Base-by-base conservation (phyloP, 306 rosid species). In the Malus fusca region DNA sequence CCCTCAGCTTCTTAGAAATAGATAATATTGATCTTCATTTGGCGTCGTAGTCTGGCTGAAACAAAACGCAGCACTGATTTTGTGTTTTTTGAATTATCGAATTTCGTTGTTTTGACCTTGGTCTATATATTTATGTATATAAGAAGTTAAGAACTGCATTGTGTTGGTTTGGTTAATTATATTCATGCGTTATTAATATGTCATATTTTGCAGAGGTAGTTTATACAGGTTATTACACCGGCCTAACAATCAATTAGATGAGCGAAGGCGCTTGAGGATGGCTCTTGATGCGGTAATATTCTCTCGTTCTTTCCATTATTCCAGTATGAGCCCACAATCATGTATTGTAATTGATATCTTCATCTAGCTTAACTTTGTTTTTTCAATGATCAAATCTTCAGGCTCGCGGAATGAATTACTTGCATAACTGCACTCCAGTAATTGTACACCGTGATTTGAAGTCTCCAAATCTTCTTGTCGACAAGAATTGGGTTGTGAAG, bases 381-480 rank as follows among this genome's bases (percentile, higher is more conserved):
- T 78, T 80, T 72, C 77, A 77, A 69, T 80, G 31, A 79, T 56
- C 63, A 46, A 59, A 55, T 40, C 40, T 79, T 80, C 88, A 93
- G 98, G 97, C 98, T 68, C 87, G 97, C 75, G 97, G 98, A 83
- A 93, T 93, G 98, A 93, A 91, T 79, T 93, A 93, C 81, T 86
- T 93, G 91, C 98, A 91, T 83, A 93, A 76, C 76, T 87, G 93
- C 86, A 77, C 85, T 52, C 98, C 98, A 5, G 84, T 87, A 59
- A 81, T 93, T 73, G 98, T 93, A 52, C 98, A 93, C 74, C 97
- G 96, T 69, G 98, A 93, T 82, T 84, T 93, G 93, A 93, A 93
- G 87, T 91, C 98, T 61, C 98, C 97, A 52, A 93, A 93, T 86
- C 97, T 91, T 80, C 96, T 93, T 25, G 98, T 93, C 56, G 98